phyloP scores from a whole-genome alignment of 352 stramenopile species.

The Pythium inflatum region DNA sequence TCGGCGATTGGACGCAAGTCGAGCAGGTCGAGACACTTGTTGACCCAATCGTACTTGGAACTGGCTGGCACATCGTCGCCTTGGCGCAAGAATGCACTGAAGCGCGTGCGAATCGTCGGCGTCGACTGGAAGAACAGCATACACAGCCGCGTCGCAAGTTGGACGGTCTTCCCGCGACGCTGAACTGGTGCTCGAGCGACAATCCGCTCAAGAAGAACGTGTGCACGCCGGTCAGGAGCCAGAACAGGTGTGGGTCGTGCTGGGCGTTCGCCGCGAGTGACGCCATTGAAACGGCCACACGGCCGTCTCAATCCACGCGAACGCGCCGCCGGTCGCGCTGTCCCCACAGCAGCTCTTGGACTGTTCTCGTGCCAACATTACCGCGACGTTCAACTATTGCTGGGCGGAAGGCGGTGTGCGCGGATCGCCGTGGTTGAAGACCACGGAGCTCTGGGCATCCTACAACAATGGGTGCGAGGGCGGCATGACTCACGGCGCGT shows the following conservation, averaged over 20 bases:
- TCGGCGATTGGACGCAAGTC: constrained; percentile 32
- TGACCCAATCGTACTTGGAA: neutral
- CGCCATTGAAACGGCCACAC: constrained; percentile 75
- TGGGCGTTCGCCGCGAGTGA: constrained; percentile 84
- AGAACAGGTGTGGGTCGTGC: constrained; percentile 81
- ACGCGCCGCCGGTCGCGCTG: constrained; percentile 51
- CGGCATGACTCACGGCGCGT: constrained; percentile 77
- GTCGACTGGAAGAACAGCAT: constrained; percentile 33
- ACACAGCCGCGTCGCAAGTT: constrained; percentile 1
- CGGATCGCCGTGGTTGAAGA: constrained; percentile 61
- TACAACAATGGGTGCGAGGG: constrained; percentile 70
- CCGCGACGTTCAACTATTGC: constrained; percentile 78
- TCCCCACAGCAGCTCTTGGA: constrained; percentile 83
- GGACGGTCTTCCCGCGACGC: constrained; percentile 38
- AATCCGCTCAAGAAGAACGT: constrained; percentile 67
- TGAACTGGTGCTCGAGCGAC: constrained; percentile 80
- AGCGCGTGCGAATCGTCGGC: constrained; percentile 43
- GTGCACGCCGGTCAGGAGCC: constrained; percentile 77
- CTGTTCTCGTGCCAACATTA: constrained; percentile 73
- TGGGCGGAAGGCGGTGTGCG: constrained; percentile 57
- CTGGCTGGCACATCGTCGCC: neutral
- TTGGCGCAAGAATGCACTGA: constrained; percentile 28
- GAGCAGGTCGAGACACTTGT: constrained; percentile 28
- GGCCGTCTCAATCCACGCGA: constrained; percentile 55
- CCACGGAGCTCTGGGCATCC: constrained; percentile 75